Conservation (phyloP, 306 rosid genomes). For the Malus fusca region DNA sequence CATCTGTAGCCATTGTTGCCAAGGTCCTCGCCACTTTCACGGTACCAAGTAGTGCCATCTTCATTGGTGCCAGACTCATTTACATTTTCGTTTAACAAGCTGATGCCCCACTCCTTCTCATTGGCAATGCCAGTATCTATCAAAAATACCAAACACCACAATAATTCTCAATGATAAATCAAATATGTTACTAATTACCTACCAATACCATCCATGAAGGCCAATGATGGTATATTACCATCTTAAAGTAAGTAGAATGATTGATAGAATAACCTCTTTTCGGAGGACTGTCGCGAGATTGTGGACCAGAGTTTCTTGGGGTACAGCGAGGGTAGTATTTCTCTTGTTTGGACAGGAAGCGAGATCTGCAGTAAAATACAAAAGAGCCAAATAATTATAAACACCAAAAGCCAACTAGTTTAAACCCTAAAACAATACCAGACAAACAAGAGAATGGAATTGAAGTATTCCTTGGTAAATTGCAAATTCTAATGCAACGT, state of each 20-base stretch:
- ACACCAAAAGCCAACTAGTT: background rate
- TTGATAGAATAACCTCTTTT: conserved; percentile 57
- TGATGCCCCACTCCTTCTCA: conserved; percentile 97
- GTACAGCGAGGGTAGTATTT: conserved; percentile 67
- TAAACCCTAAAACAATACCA: background rate
- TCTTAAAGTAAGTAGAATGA: background rate
- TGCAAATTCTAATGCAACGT: conserved; percentile 5
- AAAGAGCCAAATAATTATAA: background rate
- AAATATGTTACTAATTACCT: background rate
- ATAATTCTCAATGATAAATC: background rate
- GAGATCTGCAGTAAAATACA: conserved; percentile 40
- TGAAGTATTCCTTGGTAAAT: background rate
- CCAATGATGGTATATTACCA: background rate
- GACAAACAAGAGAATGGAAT: background rate
- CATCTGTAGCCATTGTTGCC: conserved; percentile 91
- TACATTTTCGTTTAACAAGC: conserved; percentile 61
- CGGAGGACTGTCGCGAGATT: conserved; percentile 91
- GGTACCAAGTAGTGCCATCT: conserved; percentile 91
- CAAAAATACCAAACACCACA: background rate
- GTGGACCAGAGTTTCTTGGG: conserved; percentile 71
- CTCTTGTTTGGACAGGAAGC: conserved; percentile 44
- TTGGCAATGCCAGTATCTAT: conserved; percentile 91
- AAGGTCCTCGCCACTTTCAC: conserved; percentile 79
- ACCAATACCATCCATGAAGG: background rate
- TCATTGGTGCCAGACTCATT: conserved; percentile 87